These are phyloP conservation scores for baker's yeast (Saccharomyces cerevisiae) DNA, from an alignment of 805 yeast genomes.

Conservation along the genomic window DNA sequence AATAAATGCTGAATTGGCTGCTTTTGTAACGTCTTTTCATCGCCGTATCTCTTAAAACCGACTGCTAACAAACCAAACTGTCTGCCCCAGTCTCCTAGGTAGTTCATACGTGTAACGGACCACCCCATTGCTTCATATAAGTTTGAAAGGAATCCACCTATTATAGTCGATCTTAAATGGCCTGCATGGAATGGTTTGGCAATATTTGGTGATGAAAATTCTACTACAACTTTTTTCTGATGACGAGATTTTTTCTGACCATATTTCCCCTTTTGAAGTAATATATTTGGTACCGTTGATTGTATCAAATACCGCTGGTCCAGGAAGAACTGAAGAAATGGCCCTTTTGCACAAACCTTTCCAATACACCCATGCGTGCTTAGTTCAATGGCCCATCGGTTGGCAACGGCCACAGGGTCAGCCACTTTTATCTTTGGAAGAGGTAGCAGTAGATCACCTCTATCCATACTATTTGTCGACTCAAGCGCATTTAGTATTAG, in stretches of 20 bases:
- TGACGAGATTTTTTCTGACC: conserved; percentile 72
- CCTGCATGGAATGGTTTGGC: conserved; percentile 99
- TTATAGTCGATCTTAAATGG: conserved; percentile 92
- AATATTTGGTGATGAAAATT: conserved; percentile 95
- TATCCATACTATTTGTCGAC: conserved; percentile 73
- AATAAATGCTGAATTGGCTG: conserved; percentile 94
- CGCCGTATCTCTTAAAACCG: conserved; percentile 82
- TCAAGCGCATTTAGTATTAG: conserved; percentile 81
- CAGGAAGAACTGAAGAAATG: conserved; percentile 85
- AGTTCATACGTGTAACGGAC: conserved; percentile 87
- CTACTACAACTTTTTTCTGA: conserved; percentile 67
- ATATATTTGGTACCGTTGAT: conserved; percentile 60
- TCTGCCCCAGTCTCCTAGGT: conserved; percentile 99
- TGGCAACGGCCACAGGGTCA: conserved; percentile 65
- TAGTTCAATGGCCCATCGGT: conserved; percentile 60
- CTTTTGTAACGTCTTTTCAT: conserved; percentile 53
- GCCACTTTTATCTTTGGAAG: conserved; percentile 81
- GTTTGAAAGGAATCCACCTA: conserved; percentile 91
- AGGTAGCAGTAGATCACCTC: conserved; percentile 89
- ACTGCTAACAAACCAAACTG: conserved; percentile 95
- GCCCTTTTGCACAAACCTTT: conserved; percentile 76
- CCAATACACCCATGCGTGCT: conserved; percentile 66
- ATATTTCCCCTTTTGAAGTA: conserved; percentile 49
- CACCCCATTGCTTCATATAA: conserved; percentile 86
- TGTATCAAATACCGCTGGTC: conserved; percentile 56